These are phyloP conservation scores for Candida xiaguanensis DNA, from an alignment of 805 yeast genomes.

Conservation along the genomic window DNA sequence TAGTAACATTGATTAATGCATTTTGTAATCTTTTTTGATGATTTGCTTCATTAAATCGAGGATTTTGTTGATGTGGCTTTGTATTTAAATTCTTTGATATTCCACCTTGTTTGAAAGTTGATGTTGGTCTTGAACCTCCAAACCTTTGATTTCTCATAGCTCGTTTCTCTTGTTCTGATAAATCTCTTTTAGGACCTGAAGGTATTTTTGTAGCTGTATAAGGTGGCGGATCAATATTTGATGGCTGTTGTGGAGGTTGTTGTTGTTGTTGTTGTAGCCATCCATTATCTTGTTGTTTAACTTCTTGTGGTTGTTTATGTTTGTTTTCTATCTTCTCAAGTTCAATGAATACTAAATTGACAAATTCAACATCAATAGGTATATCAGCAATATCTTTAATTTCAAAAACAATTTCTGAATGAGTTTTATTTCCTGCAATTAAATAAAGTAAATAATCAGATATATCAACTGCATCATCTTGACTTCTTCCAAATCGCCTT, in stretches of 20 bases:
- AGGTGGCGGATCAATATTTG: conserved; percentile 1
- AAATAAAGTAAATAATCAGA: conserved; percentile 73
- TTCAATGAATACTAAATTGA: conserved; percentile 56
- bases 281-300: conserved; percentile 6
- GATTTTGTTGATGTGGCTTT: too few relatives aligned
- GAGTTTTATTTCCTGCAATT: conserved; percentile 63
- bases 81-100: neutral
- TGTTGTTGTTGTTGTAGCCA: conserved; percentile 10
- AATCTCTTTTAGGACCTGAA: conserved; percentile 8
- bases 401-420: conserved; percentile 58
- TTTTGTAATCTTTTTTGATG: conserved; percentile 6
- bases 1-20: conserved; percentile 7
- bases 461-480: conserved; percentile 49
- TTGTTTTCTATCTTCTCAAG: conserved; percentile 37
- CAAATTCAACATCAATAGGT: conserved; percentile 54
- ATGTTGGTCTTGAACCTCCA: neutral
- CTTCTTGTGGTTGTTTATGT: conserved; percentile 7
- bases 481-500: conserved; percentile 26
- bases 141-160: conserved; percentile 8
- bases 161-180: conserved; percentile 3
- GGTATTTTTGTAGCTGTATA: conserved; percentile 1
- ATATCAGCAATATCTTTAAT: conserved; percentile 59
- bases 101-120: conserved; percentile 2
- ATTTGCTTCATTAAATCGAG: neutral
- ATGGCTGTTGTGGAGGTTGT: neutral